Conservation (phyloP, 2,329 filamentous ascomycete species). For the Claviceps sp. region DNA sequence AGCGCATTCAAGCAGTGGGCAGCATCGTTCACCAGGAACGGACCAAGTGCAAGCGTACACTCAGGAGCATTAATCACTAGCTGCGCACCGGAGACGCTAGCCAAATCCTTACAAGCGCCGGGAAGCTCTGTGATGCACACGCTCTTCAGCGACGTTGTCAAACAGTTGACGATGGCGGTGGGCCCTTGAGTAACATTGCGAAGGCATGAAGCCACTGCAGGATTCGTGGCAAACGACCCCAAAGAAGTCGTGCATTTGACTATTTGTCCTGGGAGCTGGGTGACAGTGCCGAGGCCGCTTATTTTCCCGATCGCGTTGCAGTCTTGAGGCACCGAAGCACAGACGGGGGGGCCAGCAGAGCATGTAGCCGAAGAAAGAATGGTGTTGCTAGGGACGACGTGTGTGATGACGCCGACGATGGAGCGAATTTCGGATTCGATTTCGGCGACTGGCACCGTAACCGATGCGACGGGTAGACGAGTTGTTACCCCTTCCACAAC, state of each 20-base stretch:
- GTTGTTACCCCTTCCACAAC: too few species aligned
- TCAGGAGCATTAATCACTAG: background rate
- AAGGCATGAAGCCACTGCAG: too few species aligned
- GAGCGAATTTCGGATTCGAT: too few species aligned
- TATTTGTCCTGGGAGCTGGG: too few species aligned
- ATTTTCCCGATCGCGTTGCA: background rate
- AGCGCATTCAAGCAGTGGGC: background rate
- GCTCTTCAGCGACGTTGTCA: background rate
- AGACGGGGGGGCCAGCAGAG: background rate
- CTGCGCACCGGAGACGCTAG: background rate
- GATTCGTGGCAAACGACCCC: background rate
- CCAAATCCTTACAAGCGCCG: background rate
- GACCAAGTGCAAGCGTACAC: background rate
- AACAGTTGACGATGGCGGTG: background rate
- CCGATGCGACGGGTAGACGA: too few species aligned
- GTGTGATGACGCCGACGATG: background rate
- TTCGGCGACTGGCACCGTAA: too few species aligned
- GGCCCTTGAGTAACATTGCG: background rate
- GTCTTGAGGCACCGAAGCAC: background rate
- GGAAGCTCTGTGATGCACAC: background rate
- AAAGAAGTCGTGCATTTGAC: too few species aligned
- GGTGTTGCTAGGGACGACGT: background rate
- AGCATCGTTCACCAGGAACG: background rate
- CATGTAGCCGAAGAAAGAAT: background rate
- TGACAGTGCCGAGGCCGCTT: too few species aligned